Percentiles rank a stretch among this genome's conserved stretches.
Conservation (phyloP, 1,139 yeast species). For the Hemisphaericaspora lyxosophila region DNA sequence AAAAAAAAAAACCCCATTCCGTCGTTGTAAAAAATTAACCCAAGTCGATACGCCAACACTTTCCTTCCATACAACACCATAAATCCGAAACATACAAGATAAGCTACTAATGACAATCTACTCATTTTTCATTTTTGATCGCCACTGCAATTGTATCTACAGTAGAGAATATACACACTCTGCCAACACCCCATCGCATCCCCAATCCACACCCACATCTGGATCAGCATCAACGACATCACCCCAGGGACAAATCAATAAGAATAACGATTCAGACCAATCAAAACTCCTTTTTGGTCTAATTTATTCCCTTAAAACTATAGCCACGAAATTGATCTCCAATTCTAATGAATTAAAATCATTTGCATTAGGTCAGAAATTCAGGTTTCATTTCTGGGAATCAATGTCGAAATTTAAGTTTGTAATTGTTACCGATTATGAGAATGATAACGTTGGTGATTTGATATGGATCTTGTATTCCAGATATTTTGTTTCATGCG, state of each 20-base stretch:
- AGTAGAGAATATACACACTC: slow-evolving; percentile 57
- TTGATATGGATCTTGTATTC: slow-evolving; percentile 69
- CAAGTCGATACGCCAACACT: not conserved
- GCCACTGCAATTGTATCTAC: slow-evolving; percentile 82
- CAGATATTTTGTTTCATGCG: slow-evolving; percentile 63
- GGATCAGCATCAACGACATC: not conserved
- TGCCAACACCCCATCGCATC: not conserved
- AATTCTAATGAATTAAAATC: slow-evolving; percentile 55
- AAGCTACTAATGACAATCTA: slow-evolving; percentile 45
- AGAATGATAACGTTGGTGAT: slow-evolving; percentile 57
- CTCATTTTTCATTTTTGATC: slow-evolving; percentile 85
- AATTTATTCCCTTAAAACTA: slow-evolving; percentile 72
- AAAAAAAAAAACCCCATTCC: not conserved
- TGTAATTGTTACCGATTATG: slow-evolving; percentile 69
- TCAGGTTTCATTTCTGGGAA: slow-evolving; percentile 77
- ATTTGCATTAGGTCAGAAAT: slow-evolving; percentile 63
- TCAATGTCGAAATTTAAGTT: slow-evolving; percentile 78
- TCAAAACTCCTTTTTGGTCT: slow-evolving; percentile 88
- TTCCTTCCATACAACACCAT: not conserved
- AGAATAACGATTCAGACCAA: slow-evolving; percentile 58
- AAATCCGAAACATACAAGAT: too few relatives aligned
- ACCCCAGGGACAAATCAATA: slow-evolving; percentile 47
- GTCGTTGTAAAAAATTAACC: not conserved
- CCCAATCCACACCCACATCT: not conserved
- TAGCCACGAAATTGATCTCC: slow-evolving; percentile 63